Evolutionary conservation across 805 yeast species (phyloP).

Genomic region (Zygosaccharomyces siamensis): DNA sequence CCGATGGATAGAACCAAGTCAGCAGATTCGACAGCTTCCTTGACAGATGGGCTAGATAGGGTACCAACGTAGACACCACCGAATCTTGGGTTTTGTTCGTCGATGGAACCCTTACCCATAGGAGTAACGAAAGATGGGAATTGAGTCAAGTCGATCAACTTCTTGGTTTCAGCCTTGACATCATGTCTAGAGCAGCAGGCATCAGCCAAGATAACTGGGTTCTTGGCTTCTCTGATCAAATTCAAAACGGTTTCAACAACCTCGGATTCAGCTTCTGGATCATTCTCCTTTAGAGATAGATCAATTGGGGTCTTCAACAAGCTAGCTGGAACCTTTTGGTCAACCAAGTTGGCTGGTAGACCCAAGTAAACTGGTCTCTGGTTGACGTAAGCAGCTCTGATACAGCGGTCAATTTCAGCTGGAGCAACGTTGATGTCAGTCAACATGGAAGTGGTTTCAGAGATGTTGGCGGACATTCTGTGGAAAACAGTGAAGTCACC

Average conservation of each 20-base stretch:
- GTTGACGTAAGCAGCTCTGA: slow-evolving; percentile 61
- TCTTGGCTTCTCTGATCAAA: slow-evolving; percentile 52
- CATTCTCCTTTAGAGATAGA: slow-evolving; percentile 53
- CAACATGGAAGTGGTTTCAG: slow-evolving; percentile 60
- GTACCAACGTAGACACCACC: slow-evolving; percentile 86
- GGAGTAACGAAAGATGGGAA: slow-evolving; percentile 85
- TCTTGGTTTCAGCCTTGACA: slow-evolving; percentile 56
- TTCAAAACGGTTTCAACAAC: slow-evolving; percentile 49
- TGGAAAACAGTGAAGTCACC: slow-evolving; percentile 77
- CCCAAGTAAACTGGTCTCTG: slow-evolving; percentile 84
- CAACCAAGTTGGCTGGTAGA: slow-evolving; percentile 76
- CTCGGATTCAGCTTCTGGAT: slow-evolving; percentile 57
- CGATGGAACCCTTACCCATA: slow-evolving; percentile 80
- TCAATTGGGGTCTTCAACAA: slow-evolving; percentile 62
- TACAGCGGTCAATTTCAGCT: slow-evolving; percentile 64
- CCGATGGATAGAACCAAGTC: slow-evolving; percentile 78
- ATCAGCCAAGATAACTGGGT: slow-evolving; percentile 76
- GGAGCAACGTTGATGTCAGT: slow-evolving; percentile 64
- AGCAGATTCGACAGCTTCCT: slow-evolving; percentile 64
- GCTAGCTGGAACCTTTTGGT: slow-evolving; percentile 52
- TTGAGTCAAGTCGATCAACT: slow-evolving; percentile 60
- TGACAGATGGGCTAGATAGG: slow-evolving; percentile 67
- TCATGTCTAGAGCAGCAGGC: slow-evolving; percentile 82
- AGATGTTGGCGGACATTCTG: slow-evolving; percentile 70
- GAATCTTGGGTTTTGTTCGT: slow-evolving; percentile 66